A percentile compares a stretch with the other conserved stretches of the same genome.
Evolutionary conservation across 1,139 yeast species (phyloP).

Genomic region (Sporopachydermia cereana): DNA sequence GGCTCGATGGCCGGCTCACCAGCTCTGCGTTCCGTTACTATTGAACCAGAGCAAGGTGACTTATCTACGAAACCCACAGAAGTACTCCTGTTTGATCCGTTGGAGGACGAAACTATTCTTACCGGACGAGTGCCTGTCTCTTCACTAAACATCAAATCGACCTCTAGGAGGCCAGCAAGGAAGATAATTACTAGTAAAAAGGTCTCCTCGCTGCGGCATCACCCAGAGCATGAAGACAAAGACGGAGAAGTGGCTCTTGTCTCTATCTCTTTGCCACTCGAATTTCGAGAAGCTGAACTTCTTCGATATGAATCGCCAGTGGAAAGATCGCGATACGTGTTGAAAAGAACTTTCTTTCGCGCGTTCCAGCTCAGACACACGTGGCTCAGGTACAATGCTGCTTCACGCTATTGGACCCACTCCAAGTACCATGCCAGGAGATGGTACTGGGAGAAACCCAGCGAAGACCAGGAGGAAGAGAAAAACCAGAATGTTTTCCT

Average conservation of each 20-base stretch:
- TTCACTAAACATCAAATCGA: not conserved
- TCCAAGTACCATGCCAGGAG: not conserved
- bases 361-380: not conserved
- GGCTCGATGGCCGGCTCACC: not conserved
- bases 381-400: not conserved
- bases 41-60: too few species aligned
- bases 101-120: not conserved
- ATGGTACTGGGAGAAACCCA: conserved; percentile 3
- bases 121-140: not conserved
- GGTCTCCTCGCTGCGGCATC: too few species aligned
- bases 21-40: not conserved
- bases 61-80: too few species aligned
- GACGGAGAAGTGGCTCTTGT: not conserved
- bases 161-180: not conserved
- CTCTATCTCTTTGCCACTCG: not conserved
- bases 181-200: too few species aligned
- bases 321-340: too few species aligned
- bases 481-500: too few species aligned
- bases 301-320: not conserved
- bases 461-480: too few species aligned
- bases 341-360: not conserved
- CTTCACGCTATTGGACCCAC: not conserved
- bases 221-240: not conserved
- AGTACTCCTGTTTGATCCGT: not conserved
- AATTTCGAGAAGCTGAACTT: not conserved